These are phyloP conservation scores for Colletotrichum magnum DNA, from an alignment of 2,329 filamentous ascomycete genomes.

Conservation along the genomic window DNA sequence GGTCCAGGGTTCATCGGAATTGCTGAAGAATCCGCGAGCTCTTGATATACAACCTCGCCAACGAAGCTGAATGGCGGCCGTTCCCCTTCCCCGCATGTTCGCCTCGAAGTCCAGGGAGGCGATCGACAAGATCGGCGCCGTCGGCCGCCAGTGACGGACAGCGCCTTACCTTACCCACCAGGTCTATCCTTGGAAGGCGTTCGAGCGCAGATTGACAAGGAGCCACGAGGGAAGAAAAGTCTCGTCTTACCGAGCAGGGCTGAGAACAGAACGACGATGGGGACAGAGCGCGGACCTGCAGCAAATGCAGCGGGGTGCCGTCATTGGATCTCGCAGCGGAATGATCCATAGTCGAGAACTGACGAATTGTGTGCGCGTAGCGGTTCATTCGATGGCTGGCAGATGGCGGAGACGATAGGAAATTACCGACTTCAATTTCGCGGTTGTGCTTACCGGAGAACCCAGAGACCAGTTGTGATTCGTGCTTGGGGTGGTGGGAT, in stretches of 20 bases:
- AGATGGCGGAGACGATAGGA: slow-evolving; percentile 7
- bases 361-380: slow-evolving; percentile 19
- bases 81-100: slow-evolving; percentile 25
- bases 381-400: slow-evolving; percentile 18
- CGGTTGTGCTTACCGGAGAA: slow-evolving; percentile 1
- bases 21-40: slow-evolving; percentile 29
- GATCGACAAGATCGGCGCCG: slow-evolving; percentile 34
- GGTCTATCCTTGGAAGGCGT: slow-evolving; percentile 31
- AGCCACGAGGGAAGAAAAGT: slow-evolving; percentile 32
- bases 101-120: slow-evolving; percentile 24
- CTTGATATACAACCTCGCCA: slow-evolving; percentile 23
- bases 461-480: slow-evolving; percentile 15
- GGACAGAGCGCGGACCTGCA: slow-evolving; percentile 36
- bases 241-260: slow-evolving; percentile 11
- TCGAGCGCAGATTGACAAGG: background rate
- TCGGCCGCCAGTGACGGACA: slow-evolving; percentile 15
- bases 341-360: slow-evolving; percentile 34
- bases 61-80: slow-evolving; percentile 10
- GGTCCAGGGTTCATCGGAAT: slow-evolving; percentile 32
- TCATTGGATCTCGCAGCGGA: slow-evolving; percentile 40
- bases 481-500: slow-evolving; percentile 24
- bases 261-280: slow-evolving; percentile 1
- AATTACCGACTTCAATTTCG: slow-evolving; percentile 16
- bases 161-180: slow-evolving; percentile 37
- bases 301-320: slow-evolving; percentile 33